Evolutionary conservation across 2,329 filamentous ascomycete species (phyloP).

Genomic region (Xylaria sp.): DNA sequence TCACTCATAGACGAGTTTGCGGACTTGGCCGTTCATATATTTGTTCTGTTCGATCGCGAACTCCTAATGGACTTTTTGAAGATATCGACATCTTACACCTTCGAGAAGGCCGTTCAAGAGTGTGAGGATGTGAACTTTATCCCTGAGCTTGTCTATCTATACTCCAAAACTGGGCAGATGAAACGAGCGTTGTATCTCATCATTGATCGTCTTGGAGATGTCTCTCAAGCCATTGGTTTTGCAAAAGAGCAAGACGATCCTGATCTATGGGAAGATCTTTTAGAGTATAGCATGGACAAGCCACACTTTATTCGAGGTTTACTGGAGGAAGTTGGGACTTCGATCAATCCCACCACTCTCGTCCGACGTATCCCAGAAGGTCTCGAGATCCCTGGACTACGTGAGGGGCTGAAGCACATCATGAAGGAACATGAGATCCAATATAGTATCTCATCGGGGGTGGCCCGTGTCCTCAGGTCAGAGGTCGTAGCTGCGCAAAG

Average conservation of each 20-base stretch:
- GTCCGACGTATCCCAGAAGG: conserved; percentile 91
- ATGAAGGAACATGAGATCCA: conserved; percentile 97
- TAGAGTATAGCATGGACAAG: conserved; percentile 97
- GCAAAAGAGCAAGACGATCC: conserved; percentile 91
- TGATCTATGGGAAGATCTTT: conserved; percentile 92
- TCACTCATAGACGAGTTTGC: conserved; percentile 84
- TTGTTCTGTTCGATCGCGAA: conserved; percentile 80
- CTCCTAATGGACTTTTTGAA: conserved; percentile 88
- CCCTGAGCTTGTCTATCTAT: conserved; percentile 91
- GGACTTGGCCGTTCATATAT: conserved; percentile 84
- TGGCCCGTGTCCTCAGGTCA: conserved; percentile 82
- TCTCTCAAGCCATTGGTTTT: conserved; percentile 91
- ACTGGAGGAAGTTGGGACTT: conserved; percentile 90
- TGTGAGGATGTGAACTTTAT: conserved; percentile 84
- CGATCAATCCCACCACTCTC: conserved; percentile 89
- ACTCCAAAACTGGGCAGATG: conserved; percentile 93
- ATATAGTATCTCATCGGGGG: conserved; percentile 87
- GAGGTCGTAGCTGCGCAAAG: conserved; percentile 88
- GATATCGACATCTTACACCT: conserved; percentile 83
- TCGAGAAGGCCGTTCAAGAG: conserved; percentile 77
- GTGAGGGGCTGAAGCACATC: conserved; percentile 87
- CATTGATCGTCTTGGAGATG: conserved; percentile 89
- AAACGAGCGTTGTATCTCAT: conserved; percentile 92
- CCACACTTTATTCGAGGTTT: conserved; percentile 91
- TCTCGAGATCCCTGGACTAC: conserved; percentile 86